phyloP scores from a whole-genome alignment of 805 yeast genomes.

The Candida chauliodis region DNA sequence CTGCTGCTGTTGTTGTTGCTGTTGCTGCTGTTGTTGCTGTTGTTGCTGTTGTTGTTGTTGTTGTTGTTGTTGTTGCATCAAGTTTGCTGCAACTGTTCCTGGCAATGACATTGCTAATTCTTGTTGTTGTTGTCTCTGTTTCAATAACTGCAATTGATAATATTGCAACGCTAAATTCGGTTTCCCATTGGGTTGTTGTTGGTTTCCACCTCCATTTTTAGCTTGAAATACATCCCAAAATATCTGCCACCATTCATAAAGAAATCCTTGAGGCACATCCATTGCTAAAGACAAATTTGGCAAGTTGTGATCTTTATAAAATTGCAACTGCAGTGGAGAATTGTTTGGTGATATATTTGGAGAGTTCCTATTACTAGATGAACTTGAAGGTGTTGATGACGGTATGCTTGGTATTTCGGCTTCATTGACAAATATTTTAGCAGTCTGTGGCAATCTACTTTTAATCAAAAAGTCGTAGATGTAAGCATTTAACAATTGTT shows the following conservation, averaged over 20 bases:
- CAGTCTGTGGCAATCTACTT: conserved; percentile 68
- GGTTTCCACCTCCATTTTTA: conserved; percentile 45
- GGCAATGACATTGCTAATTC: conserved; percentile 28
- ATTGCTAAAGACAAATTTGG: conserved; percentile 53
- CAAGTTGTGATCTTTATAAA: conserved; percentile 39
- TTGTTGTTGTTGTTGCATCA: conserved; percentile 1
- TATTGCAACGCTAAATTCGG: conserved; percentile 35
- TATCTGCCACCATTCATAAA: conserved; percentile 94
- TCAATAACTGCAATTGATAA: conserved; percentile 57
- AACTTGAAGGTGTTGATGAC: conserved; percentile 18
- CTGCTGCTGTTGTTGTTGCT: conserved; percentile 1
- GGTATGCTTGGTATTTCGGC: conserved; percentile 55
- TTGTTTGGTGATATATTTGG: conserved; percentile 19
- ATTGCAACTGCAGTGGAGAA: conserved; percentile 24
- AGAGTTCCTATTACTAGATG: conserved; percentile 6
- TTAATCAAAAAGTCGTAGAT: conserved; percentile 82
- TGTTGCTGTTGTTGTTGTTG: conserved; percentile 4
- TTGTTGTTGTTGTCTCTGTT: conserved; percentile 55
- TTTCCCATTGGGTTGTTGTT: conserved; percentile 1
- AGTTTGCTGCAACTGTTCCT: conserved; percentile 8
- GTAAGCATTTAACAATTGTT: conserved; percentile 72
- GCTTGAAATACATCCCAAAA: conserved; percentile 94
- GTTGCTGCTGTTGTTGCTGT: conserved; percentile 3
- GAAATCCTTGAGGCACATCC: conserved; percentile 84
- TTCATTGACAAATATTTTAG: conserved; percentile 69